phyloP scores from a whole-genome alignment of 768 basidiomycete genomes.

The Boletus reticuloceps region DNA sequence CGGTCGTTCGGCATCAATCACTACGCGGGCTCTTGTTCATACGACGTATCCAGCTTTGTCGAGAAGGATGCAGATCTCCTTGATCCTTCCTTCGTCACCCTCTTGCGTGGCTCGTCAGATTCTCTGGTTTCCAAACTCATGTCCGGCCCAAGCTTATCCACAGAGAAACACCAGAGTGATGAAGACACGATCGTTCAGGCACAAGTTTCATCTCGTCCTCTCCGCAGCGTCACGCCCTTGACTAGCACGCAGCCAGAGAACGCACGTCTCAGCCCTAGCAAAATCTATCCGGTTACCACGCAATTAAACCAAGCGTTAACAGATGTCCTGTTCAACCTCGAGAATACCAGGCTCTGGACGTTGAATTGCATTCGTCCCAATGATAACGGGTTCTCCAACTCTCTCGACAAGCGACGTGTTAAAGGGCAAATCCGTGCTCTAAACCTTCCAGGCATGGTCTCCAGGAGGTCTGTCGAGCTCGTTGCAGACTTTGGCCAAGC shows the following conservation, averaged over 20 bases:
- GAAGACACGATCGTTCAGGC: slow-evolving; percentile 58
- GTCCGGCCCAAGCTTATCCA: slow-evolving; percentile 58
- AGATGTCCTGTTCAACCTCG: slow-evolving; percentile 44
- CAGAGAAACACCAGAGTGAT: slow-evolving; percentile 57
- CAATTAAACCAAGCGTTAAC: slow-evolving; percentile 56
- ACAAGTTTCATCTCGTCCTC: slow-evolving; percentile 57
- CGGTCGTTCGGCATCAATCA: slow-evolving; percentile 59
- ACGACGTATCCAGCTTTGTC: slow-evolving; percentile 48
- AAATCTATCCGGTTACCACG: slow-evolving; percentile 57
- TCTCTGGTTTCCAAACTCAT: slow-evolving; percentile 58
- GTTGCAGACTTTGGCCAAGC: slow-evolving; percentile 46
- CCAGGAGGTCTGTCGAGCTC: slow-evolving; percentile 49
- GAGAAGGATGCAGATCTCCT: slow-evolving; percentile 52
- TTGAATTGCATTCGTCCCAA: slow-evolving; percentile 63
- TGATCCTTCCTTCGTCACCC: slow-evolving; percentile 53
- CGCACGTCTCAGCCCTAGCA: slow-evolving; percentile 45
- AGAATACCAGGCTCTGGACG: slow-evolving; percentile 50
- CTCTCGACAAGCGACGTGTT: slow-evolving; percentile 61
- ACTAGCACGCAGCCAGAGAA: slow-evolving; percentile 31
- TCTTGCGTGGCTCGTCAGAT: slow-evolving; percentile 51
- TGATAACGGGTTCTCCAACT: slow-evolving; percentile 60
- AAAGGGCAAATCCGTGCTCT: slow-evolving; percentile 54
- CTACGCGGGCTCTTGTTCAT: slow-evolving; percentile 52
- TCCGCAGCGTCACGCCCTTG: slow-evolving; percentile 47
- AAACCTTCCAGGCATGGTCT: slow-evolving; percentile 51